phyloP scores from a whole-genome alignment of 225 moss, liverwort and hornwort genomes.

The Polytrichum formosum region DNA sequence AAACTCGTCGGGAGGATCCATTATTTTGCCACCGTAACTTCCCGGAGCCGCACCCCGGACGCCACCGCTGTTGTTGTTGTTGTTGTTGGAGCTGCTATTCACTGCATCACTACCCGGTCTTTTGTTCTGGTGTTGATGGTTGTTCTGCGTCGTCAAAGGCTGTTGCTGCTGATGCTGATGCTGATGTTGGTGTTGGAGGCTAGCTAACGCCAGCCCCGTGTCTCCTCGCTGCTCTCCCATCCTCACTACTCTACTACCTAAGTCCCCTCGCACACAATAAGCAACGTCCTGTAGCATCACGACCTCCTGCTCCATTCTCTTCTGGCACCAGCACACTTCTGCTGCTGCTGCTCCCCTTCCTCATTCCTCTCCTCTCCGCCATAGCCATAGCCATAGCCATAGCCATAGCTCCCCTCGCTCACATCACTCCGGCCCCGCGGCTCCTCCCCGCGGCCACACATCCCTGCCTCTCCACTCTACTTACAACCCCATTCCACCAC shows the following conservation, averaged over 20 bases:
- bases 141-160: slow-evolving; percentile 10
- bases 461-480: too few species aligned
- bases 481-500: too few species aligned
- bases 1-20: slow-evolving; percentile 51
- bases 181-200: slow-evolving; percentile 3
- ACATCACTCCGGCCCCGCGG: too few species aligned
- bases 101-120: slow-evolving; percentile 30
- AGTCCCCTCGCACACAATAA: slow-evolving; percentile 23
- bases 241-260: slow-evolving; percentile 21
- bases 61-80: not conserved
- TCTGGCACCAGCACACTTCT: too few species aligned
- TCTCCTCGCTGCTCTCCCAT: slow-evolving; percentile 31
- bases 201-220: slow-evolving; percentile 29
- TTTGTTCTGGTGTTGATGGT: slow-evolving; percentile 22
- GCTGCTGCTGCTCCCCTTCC: too few species aligned
- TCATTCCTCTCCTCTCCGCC: too few species aligned
- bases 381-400: too few species aligned
- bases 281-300: slow-evolving; percentile 22
- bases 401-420: too few species aligned
- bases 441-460: too few species aligned
- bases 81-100: slow-evolving; percentile 29
- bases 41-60: slow-evolving; percentile 22
- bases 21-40: slow-evolving; percentile 11
- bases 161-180: slow-evolving; percentile 13
- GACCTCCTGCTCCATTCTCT: not conserved